Conservation (phyloP, 768 basidiomycete species). For the Trametopsis cervina region DNA sequence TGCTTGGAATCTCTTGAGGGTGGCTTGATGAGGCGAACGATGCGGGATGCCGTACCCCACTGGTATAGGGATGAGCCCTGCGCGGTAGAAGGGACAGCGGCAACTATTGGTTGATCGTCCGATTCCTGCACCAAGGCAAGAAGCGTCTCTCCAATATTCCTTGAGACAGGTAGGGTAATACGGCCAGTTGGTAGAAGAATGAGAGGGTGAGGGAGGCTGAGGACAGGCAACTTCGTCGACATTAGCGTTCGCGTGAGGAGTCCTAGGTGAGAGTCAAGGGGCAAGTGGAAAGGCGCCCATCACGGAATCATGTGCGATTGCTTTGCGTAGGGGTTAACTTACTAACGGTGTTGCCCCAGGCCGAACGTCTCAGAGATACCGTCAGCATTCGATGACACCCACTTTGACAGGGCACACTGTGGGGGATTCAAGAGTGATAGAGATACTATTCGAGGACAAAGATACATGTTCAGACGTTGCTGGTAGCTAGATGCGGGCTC, state of each 20-base stretch:
- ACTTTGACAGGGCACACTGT: no score
- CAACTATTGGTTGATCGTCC: slow-evolving; percentile 62
- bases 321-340: no score
- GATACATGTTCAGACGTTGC: slow-evolving; percentile 11
- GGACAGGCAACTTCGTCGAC: slow-evolving; percentile 46
- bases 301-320: no score
- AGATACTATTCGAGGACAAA: slow-evolving; percentile 8
- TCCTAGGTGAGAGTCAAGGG: no score
- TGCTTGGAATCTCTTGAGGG: slow-evolving; percentile 46
- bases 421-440: no score
- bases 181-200: slow-evolving; percentile 71
- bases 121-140: slow-evolving; percentile 62
- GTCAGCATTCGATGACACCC: no score
- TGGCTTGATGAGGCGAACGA: slow-evolving; percentile 63
- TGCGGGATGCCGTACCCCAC: slow-evolving; percentile 66
- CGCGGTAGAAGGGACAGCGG: slow-evolving; percentile 50
- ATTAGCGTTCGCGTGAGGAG: no score
- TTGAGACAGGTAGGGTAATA: slow-evolving; percentile 60
- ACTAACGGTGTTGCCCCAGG: no score
- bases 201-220: slow-evolving; percentile 64
- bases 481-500: slow-evolving; percentile 9
- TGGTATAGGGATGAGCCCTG: slow-evolving; percentile 30
- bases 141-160: slow-evolving; percentile 55
- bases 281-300: no score
- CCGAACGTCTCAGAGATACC: no score